Conservation (phyloP, 106 monocot species). For the Dactylorhiza incarnata region DNA sequence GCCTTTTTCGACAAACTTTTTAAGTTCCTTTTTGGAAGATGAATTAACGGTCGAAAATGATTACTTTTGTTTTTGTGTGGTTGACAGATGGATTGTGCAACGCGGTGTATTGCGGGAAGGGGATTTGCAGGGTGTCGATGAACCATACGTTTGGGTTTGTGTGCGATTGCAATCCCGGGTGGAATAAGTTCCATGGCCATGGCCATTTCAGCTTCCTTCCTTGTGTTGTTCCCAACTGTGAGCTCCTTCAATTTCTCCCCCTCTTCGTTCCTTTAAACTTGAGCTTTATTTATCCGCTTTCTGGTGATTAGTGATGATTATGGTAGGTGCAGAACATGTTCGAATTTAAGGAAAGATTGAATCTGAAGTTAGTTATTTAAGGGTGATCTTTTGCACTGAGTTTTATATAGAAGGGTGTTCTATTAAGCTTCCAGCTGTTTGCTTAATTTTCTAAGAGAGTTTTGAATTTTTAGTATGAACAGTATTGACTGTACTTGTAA, state of each 20-base stretch:
- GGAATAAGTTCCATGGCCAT: conserved; percentile 31
- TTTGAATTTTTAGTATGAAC: too few relatives aligned
- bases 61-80: neutral
- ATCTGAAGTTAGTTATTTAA: too few relatives aligned
- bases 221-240: conserved; percentile 62
- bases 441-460: too few relatives aligned
- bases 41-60: neutral
- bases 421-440: too few relatives aligned
- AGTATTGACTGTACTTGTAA: too few relatives aligned
- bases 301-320: too few relatives aligned
- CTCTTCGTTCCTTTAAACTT: neutral
- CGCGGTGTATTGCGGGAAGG: conserved; percentile 48
- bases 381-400: too few relatives aligned
- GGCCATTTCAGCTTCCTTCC: conserved; percentile 45
- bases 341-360: too few relatives aligned
- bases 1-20: neutral
- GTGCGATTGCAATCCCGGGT: conserved; percentile 47
- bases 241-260: conserved; percentile 2
- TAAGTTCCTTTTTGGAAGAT: neutral
- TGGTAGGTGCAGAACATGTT: too few relatives aligned
- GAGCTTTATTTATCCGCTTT: too few relatives aligned
- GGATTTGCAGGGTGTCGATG: conserved; percentile 26
- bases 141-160: conserved; percentile 27
- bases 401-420: too few relatives aligned
- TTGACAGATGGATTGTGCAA: conserved; percentile 35